Base-by-base conservation (phyloP, 768 basidiomycete species). In the Boletus vinaceobasis region DNA sequence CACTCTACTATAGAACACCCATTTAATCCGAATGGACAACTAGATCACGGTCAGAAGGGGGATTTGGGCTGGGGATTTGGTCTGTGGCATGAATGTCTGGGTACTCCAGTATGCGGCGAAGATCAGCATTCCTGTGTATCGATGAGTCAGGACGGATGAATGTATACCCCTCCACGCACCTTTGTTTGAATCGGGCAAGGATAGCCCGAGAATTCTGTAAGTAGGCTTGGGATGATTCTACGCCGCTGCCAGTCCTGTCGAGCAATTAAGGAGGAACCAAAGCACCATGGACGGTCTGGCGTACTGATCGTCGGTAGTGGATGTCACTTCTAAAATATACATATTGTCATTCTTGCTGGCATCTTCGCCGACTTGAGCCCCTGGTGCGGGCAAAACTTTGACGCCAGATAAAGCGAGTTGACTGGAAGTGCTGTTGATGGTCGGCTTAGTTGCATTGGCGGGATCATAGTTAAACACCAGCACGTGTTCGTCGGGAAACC, bases 371-470 rank as follows among this genome's bases (percentile, higher is more conserved):
- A 75, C 76, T 11, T 79, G 80, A 10, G 84, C 85, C 10, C 86
- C 90, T 29, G 88, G 88, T 10, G 89, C 88, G 35, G 88, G 87
- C 51, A 85, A 78, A 1, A 88, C 75, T 54, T 81, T 86, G 56
- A 91, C 67, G 23, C 79, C 81, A 19, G 82, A 80, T 7, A 87
- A 67, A 2, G 77, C 75, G 36, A 81, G 60, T n/a, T 70, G 71
- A 36, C 65, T 65, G 4, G 80, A 80, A 7, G 82, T 72, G 63
- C 79, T 81, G 58, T 80, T 81, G 23, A 81, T 78, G 29, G 75
- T 76, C 5, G 86, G 78, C 42, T 68, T 60, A 3, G 71, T 59
- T 5, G 66, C 43, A 13, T 57, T 61, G 46, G 69, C 56, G n/a
- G 83, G 78, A 58, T 87, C 82, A 60, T 82, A 85, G 68, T 90